Conservation (phyloP, 306 rosid genomes). For the Canavalia ensiformis region DNA sequence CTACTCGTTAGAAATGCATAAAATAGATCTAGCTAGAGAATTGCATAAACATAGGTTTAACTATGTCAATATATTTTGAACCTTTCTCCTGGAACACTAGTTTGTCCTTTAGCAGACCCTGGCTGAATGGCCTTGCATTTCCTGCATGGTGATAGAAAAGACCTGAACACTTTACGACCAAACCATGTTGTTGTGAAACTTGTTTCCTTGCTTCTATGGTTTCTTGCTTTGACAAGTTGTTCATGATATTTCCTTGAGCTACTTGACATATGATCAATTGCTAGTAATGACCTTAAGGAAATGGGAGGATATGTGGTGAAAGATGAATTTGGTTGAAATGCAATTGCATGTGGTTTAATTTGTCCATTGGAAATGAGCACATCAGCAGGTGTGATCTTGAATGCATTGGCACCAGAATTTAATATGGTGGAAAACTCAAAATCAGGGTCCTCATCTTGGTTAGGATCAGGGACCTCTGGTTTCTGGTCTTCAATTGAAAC, state of each 20-base stretch:
- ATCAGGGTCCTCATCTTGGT: constrained; percentile 41
- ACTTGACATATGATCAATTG: constrained; percentile 32
- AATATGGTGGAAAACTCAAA: constrained; percentile 55
- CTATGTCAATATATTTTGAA: constrained; percentile 34
- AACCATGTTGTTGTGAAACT: constrained; percentile 36
- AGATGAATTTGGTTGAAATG: constrained; percentile 47
- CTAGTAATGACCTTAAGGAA: constrained; percentile 46
- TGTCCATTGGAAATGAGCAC: constrained; percentile 57
- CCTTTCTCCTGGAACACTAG: constrained; percentile 34
- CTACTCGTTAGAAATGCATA: constrained; percentile 20
- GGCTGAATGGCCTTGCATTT: constrained; percentile 63
- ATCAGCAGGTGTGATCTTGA: constrained; percentile 55
- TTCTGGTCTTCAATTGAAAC: constrained; percentile 68
- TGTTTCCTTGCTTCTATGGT: constrained; percentile 39
- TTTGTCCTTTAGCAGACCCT: constrained; percentile 22
- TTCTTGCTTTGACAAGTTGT: constrained; percentile 42
- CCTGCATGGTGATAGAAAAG: constrained; percentile 67
- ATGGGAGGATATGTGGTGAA: constrained; percentile 12
- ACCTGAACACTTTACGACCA: constrained; percentile 56
- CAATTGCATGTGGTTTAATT: constrained; percentile 46
- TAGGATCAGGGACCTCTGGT: constrained; percentile 20
- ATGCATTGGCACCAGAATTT: constrained; percentile 31
- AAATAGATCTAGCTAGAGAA: constrained; percentile 3
- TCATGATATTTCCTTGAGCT: constrained; percentile 44
- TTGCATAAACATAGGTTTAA: not conserved